phyloP scores from a whole-genome alignment of 495 filamentous ascomycete species.

The Talaromyces adpressus region DNA sequence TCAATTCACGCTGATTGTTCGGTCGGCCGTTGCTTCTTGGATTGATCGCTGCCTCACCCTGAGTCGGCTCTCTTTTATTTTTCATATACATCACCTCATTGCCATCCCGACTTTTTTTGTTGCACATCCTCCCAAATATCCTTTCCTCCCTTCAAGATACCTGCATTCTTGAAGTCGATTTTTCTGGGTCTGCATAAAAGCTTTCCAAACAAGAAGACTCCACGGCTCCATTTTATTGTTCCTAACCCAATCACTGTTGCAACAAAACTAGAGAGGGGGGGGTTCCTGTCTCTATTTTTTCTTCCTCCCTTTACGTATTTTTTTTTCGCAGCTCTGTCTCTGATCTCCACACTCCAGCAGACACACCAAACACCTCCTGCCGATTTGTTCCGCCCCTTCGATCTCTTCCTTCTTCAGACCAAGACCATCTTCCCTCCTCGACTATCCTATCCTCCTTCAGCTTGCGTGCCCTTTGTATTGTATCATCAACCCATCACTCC shows the following conservation, averaged over 20 bases:
- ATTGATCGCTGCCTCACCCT: not conserved
- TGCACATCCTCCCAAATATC: not conserved
- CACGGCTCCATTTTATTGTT: not conserved
- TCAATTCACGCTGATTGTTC: not conserved
- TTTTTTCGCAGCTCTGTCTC: not conserved
- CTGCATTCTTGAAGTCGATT: not conserved
- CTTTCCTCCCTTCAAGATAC: not conserved
- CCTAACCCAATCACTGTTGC: not conserved
- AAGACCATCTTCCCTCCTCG: not conserved
- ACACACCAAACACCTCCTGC: not conserved
- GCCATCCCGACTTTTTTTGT: not conserved
- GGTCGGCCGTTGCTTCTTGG: not conserved
- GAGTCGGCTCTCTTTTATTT: not conserved
- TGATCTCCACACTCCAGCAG: not conserved
- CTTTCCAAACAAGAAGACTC: not conserved
- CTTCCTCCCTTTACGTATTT: not conserved
- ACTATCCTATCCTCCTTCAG: not conserved
- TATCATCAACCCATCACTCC: slow-evolving; percentile 6
- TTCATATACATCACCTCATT: not conserved
- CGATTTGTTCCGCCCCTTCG: slow-evolving; percentile 10
- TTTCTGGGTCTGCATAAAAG: not conserved
- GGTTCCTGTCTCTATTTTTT: not conserved
- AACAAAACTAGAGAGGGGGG: not conserved
- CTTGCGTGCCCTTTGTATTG: slow-evolving; percentile 8
- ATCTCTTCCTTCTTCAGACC: not conserved